Evolutionary conservation across 2,329 filamentous ascomycete genomes (phyloP), one percentile per base, ranked within the genome.

Genomic region (Westerdykella sp.): DNA sequence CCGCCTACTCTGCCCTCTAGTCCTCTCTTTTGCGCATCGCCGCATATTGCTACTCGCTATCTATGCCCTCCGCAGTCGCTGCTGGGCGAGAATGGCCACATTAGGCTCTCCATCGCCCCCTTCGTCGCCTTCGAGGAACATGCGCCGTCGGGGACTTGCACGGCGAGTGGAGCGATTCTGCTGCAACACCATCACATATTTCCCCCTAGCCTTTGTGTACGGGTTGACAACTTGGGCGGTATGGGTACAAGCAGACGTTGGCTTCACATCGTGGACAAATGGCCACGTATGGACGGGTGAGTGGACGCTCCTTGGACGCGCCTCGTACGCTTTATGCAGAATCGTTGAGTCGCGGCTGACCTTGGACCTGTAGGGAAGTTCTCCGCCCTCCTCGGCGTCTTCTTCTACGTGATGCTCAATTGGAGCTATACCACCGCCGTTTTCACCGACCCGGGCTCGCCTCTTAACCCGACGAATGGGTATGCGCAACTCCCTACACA

Each of bases 401-500:
- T 78, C 28, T 76, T 97, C 48, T 97, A 90, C 62, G 53, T 79
- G 42, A 73, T 95, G 58, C 80, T 94, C 49, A 91, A 93, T 67
- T 85, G 84, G 77, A 91, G 80, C 57, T 98, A 98, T 71, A 93
- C 87, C 1, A 83, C 84, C 36, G 93, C 93, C 58, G 91, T 97
- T 50, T 96, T 97, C 70, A 95, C 88, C 18, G 80, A 85, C 51
- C 91, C 93, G 5, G 93, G 93, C 36, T 82, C 79, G 37, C 80
- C 81, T 9, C 60, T 79, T 36, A 66, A 65, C 49, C 55, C 58
- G 32, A 60, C 57, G 43, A 53, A 63, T 61, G 84, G 83, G 54
- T 96, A 96, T 71, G 86, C 82, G 63, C 81, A 85, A 37, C 75
- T 96, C 36, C 89, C 90, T 1, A 87, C 85, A n/a, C 76, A 80